Percentiles rank a stretch among this genome's conserved stretches.
Conservation (phyloP, 495 filamentous ascomycete species). For the Daldinia concentrica region DNA sequence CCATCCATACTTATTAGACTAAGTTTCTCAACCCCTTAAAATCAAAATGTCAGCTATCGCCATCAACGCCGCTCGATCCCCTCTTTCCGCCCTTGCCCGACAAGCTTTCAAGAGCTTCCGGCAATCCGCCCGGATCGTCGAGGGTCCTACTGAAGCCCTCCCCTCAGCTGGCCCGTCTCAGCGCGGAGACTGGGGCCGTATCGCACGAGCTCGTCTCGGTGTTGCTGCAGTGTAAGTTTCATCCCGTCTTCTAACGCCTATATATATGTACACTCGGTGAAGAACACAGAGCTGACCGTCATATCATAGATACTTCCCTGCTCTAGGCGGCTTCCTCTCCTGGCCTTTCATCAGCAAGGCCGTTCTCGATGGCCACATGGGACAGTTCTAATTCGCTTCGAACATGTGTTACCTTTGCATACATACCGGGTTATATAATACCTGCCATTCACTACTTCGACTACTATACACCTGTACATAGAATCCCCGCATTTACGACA, state of each 20-base stretch:
- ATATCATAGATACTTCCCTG: constrained; percentile 38
- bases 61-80: constrained; percentile 25
- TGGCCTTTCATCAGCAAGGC: constrained; percentile 32
- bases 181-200: constrained; percentile 41
- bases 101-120: constrained; percentile 39
- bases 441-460: constrained; percentile 6
- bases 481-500: constrained; percentile 12
- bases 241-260: not conserved
- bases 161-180: constrained; percentile 8
- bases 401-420: not conserved
- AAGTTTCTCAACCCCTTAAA: not conserved
- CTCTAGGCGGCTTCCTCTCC: constrained; percentile 27
- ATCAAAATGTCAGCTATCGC: constrained; percentile 31
- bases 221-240: constrained; percentile 34
- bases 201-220: constrained; percentile 20
- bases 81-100: constrained; percentile 29
- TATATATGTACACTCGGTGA: not conserved
- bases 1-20: not conserved
- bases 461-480: constrained; percentile 29
- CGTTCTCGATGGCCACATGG: constrained; percentile 32
- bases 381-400: constrained; percentile 17
- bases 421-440: not conserved
- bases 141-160: constrained; percentile 28
- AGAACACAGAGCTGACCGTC: not conserved
- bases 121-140: constrained; percentile 32